Evolutionary conservation across 108 stramenopile species (phyloP), one percentile per base, ranked within the genome.

Genomic region (Licmophora abbreviata): DNA sequence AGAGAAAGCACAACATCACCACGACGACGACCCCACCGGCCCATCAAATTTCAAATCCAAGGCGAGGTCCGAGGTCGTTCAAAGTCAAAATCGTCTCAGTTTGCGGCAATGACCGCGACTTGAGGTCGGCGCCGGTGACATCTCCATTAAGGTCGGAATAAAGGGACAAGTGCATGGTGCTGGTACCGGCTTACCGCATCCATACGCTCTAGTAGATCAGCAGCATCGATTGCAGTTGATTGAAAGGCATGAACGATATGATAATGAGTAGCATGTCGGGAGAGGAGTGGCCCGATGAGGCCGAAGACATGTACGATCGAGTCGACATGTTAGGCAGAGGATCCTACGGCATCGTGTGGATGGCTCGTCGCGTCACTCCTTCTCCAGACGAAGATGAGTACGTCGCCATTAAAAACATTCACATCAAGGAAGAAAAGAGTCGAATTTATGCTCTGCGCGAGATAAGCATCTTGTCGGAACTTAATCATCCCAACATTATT

Each of bases 361-460:
- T 91, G 88, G 74, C 79, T 0, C 62, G 65, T 27, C 59, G 66
- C 6, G 57, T 34, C 4, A 44, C 41, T 7, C 41, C 50, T 1
- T 66, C 52, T 20, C 64, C 59, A 14, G 50, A 58, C 28, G 77
- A 78, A 41, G 77, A 78, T 36, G 76, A 74, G 37, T 85, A 66
- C 44, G 84, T 83, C 22, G 88, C 88, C 32, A 67, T 91, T 44
- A 91, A 91, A 52, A 70, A 84, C 34, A 81, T 86, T 32, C 62
- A 71, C 17, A 76, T 74, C 40, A 69, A 74, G 32, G 74, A 64
- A 52, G 77, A 77, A 12, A 75, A 80, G 49, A 64, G 77, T 24
- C 61, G 64, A 14, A 66, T 77, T 10, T 84, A 82, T 56, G 82
- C 88, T 0, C 54, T 74, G 56, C 79, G 88, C 15, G 88, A 91